These are phyloP conservation scores for Pestalotiopsis sp. DNA, from an alignment of 2,329 filamentous ascomycete genomes.

Conservation along the genomic window DNA sequence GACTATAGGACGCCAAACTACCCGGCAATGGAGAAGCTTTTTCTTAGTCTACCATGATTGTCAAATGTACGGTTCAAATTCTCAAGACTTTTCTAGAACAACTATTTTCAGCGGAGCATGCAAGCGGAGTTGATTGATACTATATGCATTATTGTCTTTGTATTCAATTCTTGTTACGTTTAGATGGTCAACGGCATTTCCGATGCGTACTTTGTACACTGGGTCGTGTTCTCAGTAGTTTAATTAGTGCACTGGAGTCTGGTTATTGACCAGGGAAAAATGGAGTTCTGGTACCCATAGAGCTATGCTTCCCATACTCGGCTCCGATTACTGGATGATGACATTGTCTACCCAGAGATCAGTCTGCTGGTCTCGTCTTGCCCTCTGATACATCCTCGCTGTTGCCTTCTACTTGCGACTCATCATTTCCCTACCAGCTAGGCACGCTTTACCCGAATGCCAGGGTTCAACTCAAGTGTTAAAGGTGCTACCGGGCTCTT, in stretches of 20 bases:
- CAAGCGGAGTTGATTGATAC: neutral
- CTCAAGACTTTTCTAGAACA: neutral
- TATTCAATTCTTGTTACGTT: neutral
- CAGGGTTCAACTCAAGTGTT: no score
- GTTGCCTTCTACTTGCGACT: no score
- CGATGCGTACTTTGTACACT: neutral
- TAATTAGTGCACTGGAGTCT: neutral
- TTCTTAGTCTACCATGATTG: conserved; percentile 13
- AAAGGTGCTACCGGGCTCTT: no score
- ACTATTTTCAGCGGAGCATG: neutral
- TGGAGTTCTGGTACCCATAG: no score
- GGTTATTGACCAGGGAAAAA: no score
- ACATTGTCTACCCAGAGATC: no score
- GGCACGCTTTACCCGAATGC: no score
- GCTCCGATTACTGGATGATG: no score
- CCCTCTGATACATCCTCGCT: no score
- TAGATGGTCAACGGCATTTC: neutral
- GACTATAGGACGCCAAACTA: conserved; percentile 15
- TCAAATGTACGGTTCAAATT: neutral
- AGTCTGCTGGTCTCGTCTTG: no score
- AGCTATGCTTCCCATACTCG: no score
- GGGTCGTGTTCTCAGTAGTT: neutral
- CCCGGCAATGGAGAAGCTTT: conserved; percentile 15
- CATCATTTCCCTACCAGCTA: no score
- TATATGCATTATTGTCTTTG: neutral